These are phyloP conservation scores for Colletotrichum camelliae DNA, from an alignment of 2,329 filamentous ascomycete genomes.

Conservation along the genomic window DNA sequence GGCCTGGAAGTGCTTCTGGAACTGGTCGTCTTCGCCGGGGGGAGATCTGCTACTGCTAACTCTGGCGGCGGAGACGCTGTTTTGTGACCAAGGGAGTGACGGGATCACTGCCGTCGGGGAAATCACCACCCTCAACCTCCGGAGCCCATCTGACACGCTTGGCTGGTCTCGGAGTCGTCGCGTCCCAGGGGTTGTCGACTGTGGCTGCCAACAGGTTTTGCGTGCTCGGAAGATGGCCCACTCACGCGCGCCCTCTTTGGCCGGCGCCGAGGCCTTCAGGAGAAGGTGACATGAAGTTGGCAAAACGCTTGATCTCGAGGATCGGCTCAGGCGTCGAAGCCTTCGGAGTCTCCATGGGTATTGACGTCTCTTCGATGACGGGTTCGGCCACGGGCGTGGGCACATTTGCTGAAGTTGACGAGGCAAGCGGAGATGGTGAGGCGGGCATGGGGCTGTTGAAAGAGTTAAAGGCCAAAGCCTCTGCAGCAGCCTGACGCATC, in stretches of 20 bases:
- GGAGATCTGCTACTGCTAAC: conserved; percentile 36
- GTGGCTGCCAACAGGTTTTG: conserved; percentile 40
- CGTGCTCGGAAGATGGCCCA: conserved; percentile 32
- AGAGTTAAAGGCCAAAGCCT: neutral
- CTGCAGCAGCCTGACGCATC: neutral
- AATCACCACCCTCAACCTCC: conserved; percentile 28
- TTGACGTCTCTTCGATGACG: conserved; percentile 26
- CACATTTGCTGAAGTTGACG: neutral
- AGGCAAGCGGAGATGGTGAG: neutral
- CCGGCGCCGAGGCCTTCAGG: conserved; percentile 37
- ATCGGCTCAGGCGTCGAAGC: conserved; percentile 51
- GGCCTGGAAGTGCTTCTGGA: conserved; percentile 53
- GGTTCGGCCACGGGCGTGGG: neutral
- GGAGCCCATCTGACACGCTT: conserved; percentile 44
- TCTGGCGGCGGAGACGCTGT: conserved; percentile 49
- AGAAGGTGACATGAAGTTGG: conserved; percentile 57
- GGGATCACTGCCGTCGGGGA: conserved; percentile 14
- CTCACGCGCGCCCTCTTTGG: conserved; percentile 26
- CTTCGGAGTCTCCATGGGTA: conserved; percentile 28
- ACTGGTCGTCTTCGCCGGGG: conserved; percentile 41
- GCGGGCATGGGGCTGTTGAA: neutral
- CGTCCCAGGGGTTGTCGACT: conserved; percentile 37
- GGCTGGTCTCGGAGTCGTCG: conserved; percentile 20
- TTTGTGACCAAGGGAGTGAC: neutral
- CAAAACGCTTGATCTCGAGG: conserved; percentile 56